phyloP scores from a whole-genome alignment of 306 rosid species.

The Purshia tridentata region DNA sequence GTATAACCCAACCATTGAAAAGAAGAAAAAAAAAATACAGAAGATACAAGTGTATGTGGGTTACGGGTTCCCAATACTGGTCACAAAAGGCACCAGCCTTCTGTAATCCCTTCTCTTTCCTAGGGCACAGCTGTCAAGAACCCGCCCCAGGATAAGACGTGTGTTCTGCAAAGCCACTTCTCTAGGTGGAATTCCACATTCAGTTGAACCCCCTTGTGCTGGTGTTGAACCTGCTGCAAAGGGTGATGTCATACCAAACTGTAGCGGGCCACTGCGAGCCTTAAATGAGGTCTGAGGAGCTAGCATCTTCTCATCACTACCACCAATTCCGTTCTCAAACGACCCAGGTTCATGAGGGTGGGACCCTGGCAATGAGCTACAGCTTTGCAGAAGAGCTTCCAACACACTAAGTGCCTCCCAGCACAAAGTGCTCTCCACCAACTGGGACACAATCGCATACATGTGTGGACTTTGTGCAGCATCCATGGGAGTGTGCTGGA shows the following conservation, averaged over 20 bases:
- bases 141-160: conserved; percentile 83
- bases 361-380: conserved; percentile 82
- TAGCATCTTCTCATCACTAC: conserved; percentile 68
- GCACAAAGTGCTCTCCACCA: conserved; percentile 95
- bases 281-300: conserved; percentile 86
- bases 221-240: conserved; percentile 34
- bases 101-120: conserved; percentile 88
- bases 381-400: conserved; percentile 97
- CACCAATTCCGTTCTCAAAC: conserved; percentile 71
- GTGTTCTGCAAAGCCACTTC: conserved; percentile 92
- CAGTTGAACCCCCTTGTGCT: conserved; percentile 45
- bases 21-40: not conserved
- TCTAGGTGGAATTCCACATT: conserved; percentile 61
- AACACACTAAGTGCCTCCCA: conserved; percentile 97
- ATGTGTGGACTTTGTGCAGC: conserved; percentile 98
- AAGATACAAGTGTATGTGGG: not conserved
- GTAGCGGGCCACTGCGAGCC: conserved; percentile 96
- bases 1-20: not conserved
- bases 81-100: conserved; percentile 86
- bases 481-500: conserved; percentile 97
- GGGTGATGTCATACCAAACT: conserved; percentile 58
- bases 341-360: conserved; percentile 68
- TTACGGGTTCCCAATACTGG: conserved; percentile 72
- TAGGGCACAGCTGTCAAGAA: conserved; percentile 71
- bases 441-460: conserved; percentile 90